Evolutionary conservation across 2,329 filamentous ascomycete species (phyloP), one percentile per base, ranked within the genome.

Genomic region (Bretziella fagacearum): DNA sequence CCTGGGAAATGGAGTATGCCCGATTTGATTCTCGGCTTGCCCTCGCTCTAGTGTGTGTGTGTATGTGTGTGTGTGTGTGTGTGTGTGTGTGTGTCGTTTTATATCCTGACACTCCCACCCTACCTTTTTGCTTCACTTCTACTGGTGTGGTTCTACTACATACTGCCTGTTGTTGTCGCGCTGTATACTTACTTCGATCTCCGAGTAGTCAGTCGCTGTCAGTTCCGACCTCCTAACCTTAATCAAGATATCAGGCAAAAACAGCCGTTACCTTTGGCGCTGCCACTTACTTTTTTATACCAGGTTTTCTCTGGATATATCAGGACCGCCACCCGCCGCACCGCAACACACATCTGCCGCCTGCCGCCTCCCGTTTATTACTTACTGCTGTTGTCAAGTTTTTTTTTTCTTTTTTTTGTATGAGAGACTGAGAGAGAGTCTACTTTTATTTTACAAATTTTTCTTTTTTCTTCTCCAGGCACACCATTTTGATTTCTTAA

Each of bases 191-290:
- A 30, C 27, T n/a, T 30, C 27, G 27, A 30, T 30, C 27, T 30
- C 27, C 27, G 27, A 30, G 27, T 30, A 11, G 27, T 5, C 27
- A 30, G 27, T 30, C 10, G 10, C n/a, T 30, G 6, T n/a, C 27
- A 8, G 27, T 30, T 10, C 27, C 27, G 27, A 6, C 27, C 27
- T 30, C 10, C 30, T n/a, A 39, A 8, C n/a, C 35, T 39, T 7
- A 18, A 39, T 39, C 35, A 10, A 39, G 35, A 39, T 39, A 39
- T 39, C 35, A 39, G 35, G 35, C 35, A 39, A 39, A 39, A 39
- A 39, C 35, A 39, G 18, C 35, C 35, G 35, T 25, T 10, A n/a
- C 20, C 20, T 22, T 39, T 15, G 20, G 35, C 35, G 35, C 35
- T 39, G 35, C 35, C 35, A 39, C 35, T 39, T 39, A 3, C 35